Conservation (phyloP, 1,139 yeast species). For the Candida mesenterica region DNA sequence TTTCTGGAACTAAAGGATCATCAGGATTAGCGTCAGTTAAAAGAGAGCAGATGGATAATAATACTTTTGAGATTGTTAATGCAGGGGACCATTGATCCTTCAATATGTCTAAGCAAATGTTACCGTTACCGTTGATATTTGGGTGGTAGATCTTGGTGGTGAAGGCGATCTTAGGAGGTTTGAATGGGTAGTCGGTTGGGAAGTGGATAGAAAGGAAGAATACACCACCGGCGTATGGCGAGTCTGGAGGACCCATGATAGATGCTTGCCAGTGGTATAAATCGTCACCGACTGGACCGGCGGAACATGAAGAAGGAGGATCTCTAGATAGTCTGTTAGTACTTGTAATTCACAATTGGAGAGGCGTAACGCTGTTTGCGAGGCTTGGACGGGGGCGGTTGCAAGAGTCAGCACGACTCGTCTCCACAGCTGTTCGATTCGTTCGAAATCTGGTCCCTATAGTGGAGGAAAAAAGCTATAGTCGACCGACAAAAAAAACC, state of each 20-base stretch:
- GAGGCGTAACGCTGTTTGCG: too few relatives aligned
- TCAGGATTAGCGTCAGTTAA: conserved; percentile 98
- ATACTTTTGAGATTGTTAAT: conserved; percentile 82
- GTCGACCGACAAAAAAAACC: too few relatives aligned
- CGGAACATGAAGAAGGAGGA: conserved; percentile 98
- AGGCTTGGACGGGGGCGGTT: too few relatives aligned
- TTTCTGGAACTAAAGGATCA: conserved; percentile 98
- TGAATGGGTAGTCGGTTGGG: conserved; percentile 94
- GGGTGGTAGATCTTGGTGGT: conserved; percentile 91
- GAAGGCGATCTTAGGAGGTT: conserved; percentile 90
- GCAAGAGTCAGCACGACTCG: too few relatives aligned
- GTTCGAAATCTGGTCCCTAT: too few relatives aligned
- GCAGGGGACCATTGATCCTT: conserved; percentile 94
- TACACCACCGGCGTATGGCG: conserved; percentile 92
- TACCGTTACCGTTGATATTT: conserved; percentile 84
- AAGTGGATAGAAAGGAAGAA: conserved; percentile 88
- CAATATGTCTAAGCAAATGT: conserved; percentile 80
- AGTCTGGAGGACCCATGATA: conserved; percentile 93
- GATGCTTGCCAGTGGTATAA: conserved; percentile 97
- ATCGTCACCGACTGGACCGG: conserved; percentile 98
- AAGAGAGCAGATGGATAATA: conserved; percentile 84
- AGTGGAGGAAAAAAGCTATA: too few relatives aligned
- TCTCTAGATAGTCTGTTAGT: conserved; percentile 59
- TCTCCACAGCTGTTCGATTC: too few relatives aligned
- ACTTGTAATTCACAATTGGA: too few relatives aligned